Base-by-base conservation (phyloP, 139 green algal genomes). In the Astrephomene gubernaculifera region DNA sequence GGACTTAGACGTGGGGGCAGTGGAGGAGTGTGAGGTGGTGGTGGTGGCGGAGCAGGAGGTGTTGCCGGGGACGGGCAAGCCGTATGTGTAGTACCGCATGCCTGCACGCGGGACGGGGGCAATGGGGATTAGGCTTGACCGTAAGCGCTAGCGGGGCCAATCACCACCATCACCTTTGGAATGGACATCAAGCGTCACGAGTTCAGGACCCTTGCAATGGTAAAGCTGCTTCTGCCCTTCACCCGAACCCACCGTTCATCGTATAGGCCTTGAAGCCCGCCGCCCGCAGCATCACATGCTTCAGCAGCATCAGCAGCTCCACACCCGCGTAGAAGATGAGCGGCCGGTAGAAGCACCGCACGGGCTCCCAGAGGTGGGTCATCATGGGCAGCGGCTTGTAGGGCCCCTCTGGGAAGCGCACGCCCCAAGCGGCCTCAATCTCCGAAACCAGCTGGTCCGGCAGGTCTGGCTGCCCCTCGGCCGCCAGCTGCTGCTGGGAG, bases 321-420 rank as follows among this genome's bases (percentile, higher is more conserved):
- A 90, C 79, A 25, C 71, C 83, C 2, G 61, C 41, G 88, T 92
- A 92, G 49, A 92, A 86, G 4, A 22, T 7, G 41, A 90, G 61
- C 44, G 88, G 88, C 6, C 84, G 68, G 61, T 82, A 89, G 49
- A 86, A 68, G 63, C 49, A 76, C 33, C 70, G 71, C 25, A 95
- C 12, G 1, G 86, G 87, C 81, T 93, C 80, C 88, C 92, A 93
- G 22, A 95, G 86, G 83, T 95, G 92, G 0, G 57, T 68, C 90
- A 95, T 93, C 44, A 94, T 90, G 39, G 65, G 39, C 17, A 89
- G 60, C 29, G 86, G 49, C 22, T 53, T 36, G 76, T 89, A 90
- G 82, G 70, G 76, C 22, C 89, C 90, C 4, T 79, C 41, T 1
- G 67, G 22, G 76, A 95, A 94, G 12, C 67, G 71, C n/a, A 95